A percentile compares a stretch with the other conserved stretches of the same genome.
Conservation (phyloP, 768 basidiomycete genomes). For the Hydnum rufescens region DNA sequence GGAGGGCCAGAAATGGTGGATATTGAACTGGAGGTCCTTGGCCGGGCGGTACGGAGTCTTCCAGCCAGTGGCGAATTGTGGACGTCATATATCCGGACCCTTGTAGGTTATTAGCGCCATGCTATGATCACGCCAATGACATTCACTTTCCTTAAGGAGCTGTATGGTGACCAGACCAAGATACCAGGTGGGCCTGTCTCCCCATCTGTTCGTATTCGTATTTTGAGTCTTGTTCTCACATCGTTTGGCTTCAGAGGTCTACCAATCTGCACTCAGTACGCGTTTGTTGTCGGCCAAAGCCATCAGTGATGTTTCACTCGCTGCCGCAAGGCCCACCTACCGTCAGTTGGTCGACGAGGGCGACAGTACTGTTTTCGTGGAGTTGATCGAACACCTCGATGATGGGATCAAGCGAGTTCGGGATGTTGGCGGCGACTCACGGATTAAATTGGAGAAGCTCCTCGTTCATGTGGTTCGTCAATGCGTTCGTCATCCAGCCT, state of each 20-base stretch:
- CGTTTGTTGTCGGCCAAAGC: slow-evolving; percentile 24
- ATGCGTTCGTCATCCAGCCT: not conserved
- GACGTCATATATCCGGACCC: slow-evolving; percentile 53
- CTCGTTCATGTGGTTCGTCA: slow-evolving; percentile 49
- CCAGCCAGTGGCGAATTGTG: slow-evolving; percentile 61
- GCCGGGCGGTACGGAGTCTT: slow-evolving; percentile 48
- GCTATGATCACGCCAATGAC: not conserved
- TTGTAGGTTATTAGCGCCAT: slow-evolving; percentile 37
- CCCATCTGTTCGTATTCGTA: not conserved
- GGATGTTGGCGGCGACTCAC: slow-evolving; percentile 48
- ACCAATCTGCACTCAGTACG: slow-evolving; percentile 32
- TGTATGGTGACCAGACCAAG: not conserved
- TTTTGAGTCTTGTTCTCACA: not conserved
- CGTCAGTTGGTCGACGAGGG: slow-evolving; percentile 18
- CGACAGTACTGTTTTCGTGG: slow-evolving; percentile 20
- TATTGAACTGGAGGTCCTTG: slow-evolving; percentile 24
- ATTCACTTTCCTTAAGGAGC: not conserved
- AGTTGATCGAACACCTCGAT: slow-evolving; percentile 37
- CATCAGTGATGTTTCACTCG: slow-evolving; percentile 7
- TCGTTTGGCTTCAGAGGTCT: too few species aligned
- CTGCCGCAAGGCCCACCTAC: slow-evolving; percentile 41
- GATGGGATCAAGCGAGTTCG: slow-evolving; percentile 43
- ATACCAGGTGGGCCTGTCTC: not conserved
- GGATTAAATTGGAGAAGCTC: slow-evolving; percentile 67
- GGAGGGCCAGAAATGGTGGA: slow-evolving; percentile 13